These are phyloP conservation scores for Hydnum rufescens DNA, from an alignment of 768 basidiomycete genomes.

Conservation along the genomic window DNA sequence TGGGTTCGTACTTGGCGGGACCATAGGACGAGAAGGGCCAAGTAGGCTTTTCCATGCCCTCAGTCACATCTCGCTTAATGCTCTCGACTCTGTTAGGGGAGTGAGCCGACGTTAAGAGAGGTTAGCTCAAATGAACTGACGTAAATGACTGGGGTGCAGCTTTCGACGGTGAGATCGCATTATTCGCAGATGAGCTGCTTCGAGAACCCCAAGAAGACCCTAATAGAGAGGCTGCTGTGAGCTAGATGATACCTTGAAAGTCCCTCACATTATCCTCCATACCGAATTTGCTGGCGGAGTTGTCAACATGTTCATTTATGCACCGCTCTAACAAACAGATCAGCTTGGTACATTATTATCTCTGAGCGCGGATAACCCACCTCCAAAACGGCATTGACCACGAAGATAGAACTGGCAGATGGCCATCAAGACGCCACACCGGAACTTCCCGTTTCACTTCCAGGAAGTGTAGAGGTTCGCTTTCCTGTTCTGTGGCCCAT, in stretches of 20 bases:
- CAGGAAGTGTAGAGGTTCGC: too few species aligned
- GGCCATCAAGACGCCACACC: too few species aligned
- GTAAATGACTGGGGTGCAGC: background rate
- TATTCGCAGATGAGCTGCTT: too few species aligned
- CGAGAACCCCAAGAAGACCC: background rate
- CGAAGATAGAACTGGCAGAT: slow-evolving; percentile 8
- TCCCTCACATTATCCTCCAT: background rate
- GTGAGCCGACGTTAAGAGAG: background rate
- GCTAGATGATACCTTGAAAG: background rate
- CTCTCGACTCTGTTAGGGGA: slow-evolving; percentile 33
- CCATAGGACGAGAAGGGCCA: slow-evolving; percentile 72
- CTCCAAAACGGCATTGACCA: slow-evolving; percentile 6
- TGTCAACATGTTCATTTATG: background rate
- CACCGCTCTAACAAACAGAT: background rate
- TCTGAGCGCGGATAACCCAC: background rate
- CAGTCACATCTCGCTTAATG: slow-evolving; percentile 43
- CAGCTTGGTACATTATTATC: background rate
- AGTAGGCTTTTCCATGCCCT: slow-evolving; percentile 40
- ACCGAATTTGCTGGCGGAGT: background rate
- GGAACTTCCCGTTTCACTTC: too few species aligned
- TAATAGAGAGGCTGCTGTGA: background rate
- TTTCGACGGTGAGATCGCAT: background rate
- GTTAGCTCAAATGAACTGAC: background rate
- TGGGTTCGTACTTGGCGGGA: slow-evolving; percentile 53
- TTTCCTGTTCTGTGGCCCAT: too few species aligned